Evolutionary conservation across 1,284 basidiomycete genomes (phyloP).

Genomic region (Prillingera fragicola): DNA sequence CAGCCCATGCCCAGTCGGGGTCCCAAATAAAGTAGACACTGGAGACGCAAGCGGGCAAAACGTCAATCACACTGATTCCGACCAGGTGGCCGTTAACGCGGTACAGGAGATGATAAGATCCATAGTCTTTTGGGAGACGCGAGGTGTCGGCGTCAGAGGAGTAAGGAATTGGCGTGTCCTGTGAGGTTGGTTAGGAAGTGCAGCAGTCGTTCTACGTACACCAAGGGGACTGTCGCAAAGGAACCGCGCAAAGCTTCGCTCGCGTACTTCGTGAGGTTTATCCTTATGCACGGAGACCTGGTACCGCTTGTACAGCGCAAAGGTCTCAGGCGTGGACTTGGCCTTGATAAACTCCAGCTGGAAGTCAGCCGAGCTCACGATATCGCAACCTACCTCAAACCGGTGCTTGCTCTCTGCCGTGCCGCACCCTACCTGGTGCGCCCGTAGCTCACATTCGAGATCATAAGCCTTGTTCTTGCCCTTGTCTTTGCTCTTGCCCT

Average conservation of each 20-base stretch:
- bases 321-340: slow-evolving; percentile 73
- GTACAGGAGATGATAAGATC: slow-evolving; percentile 81
- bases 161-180: slow-evolving; percentile 18
- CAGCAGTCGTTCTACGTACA: too few species aligned
- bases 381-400: slow-evolving; percentile 25
- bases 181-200: neutral
- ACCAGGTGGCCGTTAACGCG: slow-evolving; percentile 73
- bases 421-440: slow-evolving; percentile 26
- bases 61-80: slow-evolving; percentile 84
- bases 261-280: slow-evolving; percentile 50
- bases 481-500: slow-evolving; percentile 18
- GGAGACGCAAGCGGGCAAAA: slow-evolving; percentile 82
- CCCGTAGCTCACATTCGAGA: slow-evolving; percentile 28
- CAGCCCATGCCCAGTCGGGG: slow-evolving; percentile 60
- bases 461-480: slow-evolving; percentile 32
- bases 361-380: neutral
- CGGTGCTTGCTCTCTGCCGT: slow-evolving; percentile 18
- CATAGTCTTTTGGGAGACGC: slow-evolving; percentile 66
- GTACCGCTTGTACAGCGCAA: slow-evolving; percentile 66
- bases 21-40: slow-evolving; percentile 97
- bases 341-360: slow-evolving; percentile 64
- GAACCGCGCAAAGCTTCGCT: slow-evolving; percentile 62
- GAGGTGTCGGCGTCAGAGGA: slow-evolving; percentile 23
- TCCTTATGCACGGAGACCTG: slow-evolving; percentile 74
- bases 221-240: slow-evolving; percentile 71